Conservation (phyloP, 2,329 filamentous ascomycete species). For the Xylariaceae sp. region DNA sequence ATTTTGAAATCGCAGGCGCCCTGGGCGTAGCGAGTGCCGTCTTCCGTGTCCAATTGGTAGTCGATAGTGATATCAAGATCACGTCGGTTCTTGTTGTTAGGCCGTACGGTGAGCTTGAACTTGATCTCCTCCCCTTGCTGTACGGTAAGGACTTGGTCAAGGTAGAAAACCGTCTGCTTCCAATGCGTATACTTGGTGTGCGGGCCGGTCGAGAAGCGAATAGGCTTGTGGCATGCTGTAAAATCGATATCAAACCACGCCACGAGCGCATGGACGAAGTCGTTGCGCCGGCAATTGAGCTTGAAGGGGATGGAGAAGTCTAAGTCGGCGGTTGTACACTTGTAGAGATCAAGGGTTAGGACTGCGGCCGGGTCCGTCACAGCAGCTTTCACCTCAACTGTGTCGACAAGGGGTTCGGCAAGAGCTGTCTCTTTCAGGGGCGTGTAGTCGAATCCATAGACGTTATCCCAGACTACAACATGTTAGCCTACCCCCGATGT, state of each 20-base stretch:
- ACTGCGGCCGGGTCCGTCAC: slow-evolving; percentile 88
- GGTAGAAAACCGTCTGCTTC: slow-evolving; percentile 99
- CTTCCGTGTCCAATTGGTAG: slow-evolving; percentile 79
- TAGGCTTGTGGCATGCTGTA: slow-evolving; percentile 95
- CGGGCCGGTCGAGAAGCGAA: slow-evolving; percentile 93
- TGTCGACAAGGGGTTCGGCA: slow-evolving; percentile 95
- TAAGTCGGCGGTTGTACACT: slow-evolving; percentile 79
- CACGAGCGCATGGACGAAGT: slow-evolving; percentile 95
- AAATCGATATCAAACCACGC: slow-evolving; percentile 99
- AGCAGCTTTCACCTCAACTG: slow-evolving; percentile 94
- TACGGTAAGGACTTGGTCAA: slow-evolving; percentile 89
- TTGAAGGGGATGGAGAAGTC: slow-evolving; percentile 80
- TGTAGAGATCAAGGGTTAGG: slow-evolving; percentile 91
- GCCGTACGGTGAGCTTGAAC: slow-evolving; percentile 77
- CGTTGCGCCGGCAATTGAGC: slow-evolving; percentile 77
- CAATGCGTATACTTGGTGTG: slow-evolving; percentile 99
- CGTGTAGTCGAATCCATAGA: slow-evolving; percentile 96
- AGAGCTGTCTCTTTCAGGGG: slow-evolving; percentile 93
- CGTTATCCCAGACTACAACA: slow-evolving; percentile 90
- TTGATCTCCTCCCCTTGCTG: slow-evolving; percentile 80
- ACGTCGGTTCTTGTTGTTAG: slow-evolving; percentile 91
- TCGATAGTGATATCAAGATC: slow-evolving; percentile 90
- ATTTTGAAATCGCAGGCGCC: slow-evolving; percentile 81
- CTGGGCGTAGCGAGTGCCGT: slow-evolving; percentile 67
- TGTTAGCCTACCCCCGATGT: slow-evolving; percentile 30